A percentile compares a stretch with the other conserved stretches of the same genome.
Conservation (phyloP, 148 eudicot genomes). For the Chenopodium album region DNA sequence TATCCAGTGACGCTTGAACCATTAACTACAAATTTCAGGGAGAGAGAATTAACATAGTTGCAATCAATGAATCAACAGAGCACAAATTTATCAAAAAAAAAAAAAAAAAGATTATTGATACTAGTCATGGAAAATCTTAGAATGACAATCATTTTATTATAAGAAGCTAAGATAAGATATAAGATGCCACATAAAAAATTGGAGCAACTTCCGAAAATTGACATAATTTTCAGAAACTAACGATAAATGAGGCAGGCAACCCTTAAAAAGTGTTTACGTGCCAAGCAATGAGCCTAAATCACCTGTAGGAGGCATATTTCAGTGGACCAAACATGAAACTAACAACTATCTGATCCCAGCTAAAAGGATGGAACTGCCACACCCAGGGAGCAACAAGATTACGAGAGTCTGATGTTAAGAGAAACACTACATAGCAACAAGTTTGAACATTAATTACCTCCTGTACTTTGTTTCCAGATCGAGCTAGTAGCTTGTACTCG, state of each 20-base stretch:
- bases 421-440: background rate
- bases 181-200: background rate
- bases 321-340: background rate
- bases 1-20: conserved; percentile 66
- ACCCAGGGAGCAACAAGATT: background rate
- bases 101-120: too few species aligned
- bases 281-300: background rate
- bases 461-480: conserved; percentile 91
- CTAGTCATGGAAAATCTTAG: background rate
- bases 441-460: conserved; percentile 59
- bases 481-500: conserved; percentile 87
- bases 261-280: background rate
- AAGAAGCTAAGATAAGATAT: background rate
- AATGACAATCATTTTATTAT: background rate
- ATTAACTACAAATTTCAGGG: conserved; percentile 50
- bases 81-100: background rate
- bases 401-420: background rate
- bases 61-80: background rate
- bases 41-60: background rate
- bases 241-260: background rate
- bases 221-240: background rate
- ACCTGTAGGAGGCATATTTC: background rate
- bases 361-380: background rate
- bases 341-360: background rate
- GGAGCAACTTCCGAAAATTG: background rate